phyloP scores from a whole-genome alignment of 1,284 basidiomycete species.

The Amylostereum areolatum region DNA sequence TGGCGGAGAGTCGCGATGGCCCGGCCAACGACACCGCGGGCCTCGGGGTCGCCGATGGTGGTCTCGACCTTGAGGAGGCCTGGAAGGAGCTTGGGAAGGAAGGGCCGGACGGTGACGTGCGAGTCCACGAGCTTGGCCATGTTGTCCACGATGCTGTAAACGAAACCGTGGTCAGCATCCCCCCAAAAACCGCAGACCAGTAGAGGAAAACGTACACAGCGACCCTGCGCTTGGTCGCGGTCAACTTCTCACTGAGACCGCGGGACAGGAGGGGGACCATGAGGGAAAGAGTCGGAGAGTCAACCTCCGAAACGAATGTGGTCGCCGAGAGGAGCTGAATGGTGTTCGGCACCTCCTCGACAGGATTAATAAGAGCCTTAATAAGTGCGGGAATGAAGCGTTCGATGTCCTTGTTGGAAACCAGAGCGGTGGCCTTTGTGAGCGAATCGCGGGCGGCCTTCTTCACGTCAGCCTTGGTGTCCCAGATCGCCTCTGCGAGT shows the following conservation, averaged over 20 bases:
- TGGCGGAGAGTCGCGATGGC: conserved; percentile 92
- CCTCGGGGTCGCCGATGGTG: conserved; percentile 92
- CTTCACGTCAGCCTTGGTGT: conserved; percentile 99
- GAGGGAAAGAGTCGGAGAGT: conserved; percentile 96
- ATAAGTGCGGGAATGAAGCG: conserved; percentile 97
- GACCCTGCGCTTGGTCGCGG: conserved; percentile 94
- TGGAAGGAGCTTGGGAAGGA: conserved; percentile 92
- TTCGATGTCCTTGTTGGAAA: conserved; percentile 99
- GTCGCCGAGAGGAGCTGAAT: conserved; percentile 96
- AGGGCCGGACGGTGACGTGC: conserved; percentile 90
- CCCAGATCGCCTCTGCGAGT: conserved; percentile 96
- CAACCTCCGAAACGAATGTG: conserved; percentile 99
- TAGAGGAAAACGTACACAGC: conserved; percentile 62
- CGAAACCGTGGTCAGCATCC: conserved; percentile 10
- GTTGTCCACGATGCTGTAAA: conserved; percentile 85
- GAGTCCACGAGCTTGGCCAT: conserved; percentile 99
- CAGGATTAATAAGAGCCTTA: conserved; percentile 97
- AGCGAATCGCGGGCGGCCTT: conserved; percentile 95
- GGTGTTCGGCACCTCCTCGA: conserved; percentile 97
- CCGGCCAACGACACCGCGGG: conserved; percentile 82
- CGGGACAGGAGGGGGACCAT: conserved; percentile 97
- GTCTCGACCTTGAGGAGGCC: conserved; percentile 92
- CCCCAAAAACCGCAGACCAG: conserved; percentile 13
- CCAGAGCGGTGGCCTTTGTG: conserved; percentile 87
- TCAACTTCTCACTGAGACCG: conserved; percentile 93